A percentile compares a stretch with the other conserved stretches of the same genome.
These are phyloP conservation scores for Vitis amurensis DNA, from an alignment of 164 flowering plant species.

Conservation along the genomic window DNA sequence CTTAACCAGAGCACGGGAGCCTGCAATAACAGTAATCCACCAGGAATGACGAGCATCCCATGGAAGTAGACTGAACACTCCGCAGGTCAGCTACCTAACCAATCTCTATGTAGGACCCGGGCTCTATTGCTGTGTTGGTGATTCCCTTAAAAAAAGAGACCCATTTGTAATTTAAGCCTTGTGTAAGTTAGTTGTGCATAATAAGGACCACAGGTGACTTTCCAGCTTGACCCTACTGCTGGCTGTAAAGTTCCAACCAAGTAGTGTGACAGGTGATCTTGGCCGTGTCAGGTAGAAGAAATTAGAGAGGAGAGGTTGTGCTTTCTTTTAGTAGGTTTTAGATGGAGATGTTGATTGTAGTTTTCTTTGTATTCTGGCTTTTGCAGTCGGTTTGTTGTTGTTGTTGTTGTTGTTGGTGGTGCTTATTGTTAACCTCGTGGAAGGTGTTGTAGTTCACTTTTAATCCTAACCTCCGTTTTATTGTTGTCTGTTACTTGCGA, in stretches of 20 bases:
- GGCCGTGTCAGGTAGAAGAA: too few species aligned
- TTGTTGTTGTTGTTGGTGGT: too few species aligned
- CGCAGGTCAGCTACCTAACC: not conserved
- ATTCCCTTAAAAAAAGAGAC: conserved; percentile 1
- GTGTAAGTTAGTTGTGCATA: conserved; percentile 11
- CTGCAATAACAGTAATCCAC: conserved; percentile 54
- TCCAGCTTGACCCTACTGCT: conserved; percentile 2
- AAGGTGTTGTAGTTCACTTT: too few species aligned
- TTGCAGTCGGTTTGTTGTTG: not conserved
- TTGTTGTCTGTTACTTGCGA: too few species aligned
- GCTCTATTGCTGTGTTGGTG: conserved; percentile 10
- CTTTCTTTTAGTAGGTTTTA: not conserved
- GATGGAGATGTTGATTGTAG: not conserved
- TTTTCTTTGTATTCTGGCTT: not conserved
- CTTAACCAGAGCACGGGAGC: conserved; percentile 63
- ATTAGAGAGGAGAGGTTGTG: not conserved
- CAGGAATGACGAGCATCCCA: conserved; percentile 48
- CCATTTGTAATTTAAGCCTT: conserved; percentile 15
- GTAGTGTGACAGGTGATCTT: not conserved
- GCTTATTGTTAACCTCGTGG: too few species aligned
- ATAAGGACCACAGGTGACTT: conserved; percentile 5
- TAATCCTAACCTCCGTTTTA: too few species aligned
- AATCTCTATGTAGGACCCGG: conserved; percentile 17
- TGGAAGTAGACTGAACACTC: conserved; percentile 50
- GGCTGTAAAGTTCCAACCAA: conserved; percentile 3